Percentiles rank a stretch among this genome's conserved stretches.
phyloP scores from a whole-genome alignment of 2,329 filamentous ascomycete species.

The Nemania sp. region DNA sequence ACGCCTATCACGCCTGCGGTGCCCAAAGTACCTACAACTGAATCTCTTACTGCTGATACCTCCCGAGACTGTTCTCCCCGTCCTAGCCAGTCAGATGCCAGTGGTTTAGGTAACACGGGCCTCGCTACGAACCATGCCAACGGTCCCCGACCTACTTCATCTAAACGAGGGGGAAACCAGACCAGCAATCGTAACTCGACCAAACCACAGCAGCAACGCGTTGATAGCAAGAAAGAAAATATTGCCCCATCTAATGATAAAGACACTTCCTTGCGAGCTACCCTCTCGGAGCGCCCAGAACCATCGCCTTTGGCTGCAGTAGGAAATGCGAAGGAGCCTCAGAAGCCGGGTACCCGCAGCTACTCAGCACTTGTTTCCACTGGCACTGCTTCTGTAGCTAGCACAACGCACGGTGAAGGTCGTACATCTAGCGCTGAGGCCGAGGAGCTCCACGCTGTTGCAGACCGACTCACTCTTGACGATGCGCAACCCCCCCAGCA shows the following conservation, averaged over 20 bases:
- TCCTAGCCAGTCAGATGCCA: constrained; percentile 27
- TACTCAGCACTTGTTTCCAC: constrained; percentile 18
- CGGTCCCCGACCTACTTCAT: constrained; percentile 25
- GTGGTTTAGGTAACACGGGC: constrained; percentile 31
- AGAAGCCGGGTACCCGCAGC: constrained; percentile 40
- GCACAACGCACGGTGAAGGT: constrained; percentile 19
- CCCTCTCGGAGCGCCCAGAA: constrained; percentile 20
- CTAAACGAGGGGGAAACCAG: constrained; percentile 22
- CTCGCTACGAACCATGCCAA: constrained; percentile 26
- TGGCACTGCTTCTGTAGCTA: constrained; percentile 22
- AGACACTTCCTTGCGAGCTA: constrained; percentile 4
- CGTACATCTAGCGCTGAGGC: constrained; percentile 3
- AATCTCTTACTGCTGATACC: constrained; percentile 17
- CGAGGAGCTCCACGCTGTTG: constrained; percentile 25
- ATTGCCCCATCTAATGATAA: constrained; percentile 10
- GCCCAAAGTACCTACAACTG: no score
- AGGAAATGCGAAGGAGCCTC: constrained; percentile 29
- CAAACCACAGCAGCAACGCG: constrained; percentile 10
- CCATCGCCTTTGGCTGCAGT: constrained; percentile 27
- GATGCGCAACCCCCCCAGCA: constrained; percentile 22
- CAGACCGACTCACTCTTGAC: constrained; percentile 33
- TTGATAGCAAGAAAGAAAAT: constrained; percentile 30
- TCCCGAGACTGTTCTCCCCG: constrained; percentile 18
- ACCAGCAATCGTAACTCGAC: constrained; percentile 18
- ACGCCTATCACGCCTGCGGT: constrained; percentile 3